These are phyloP conservation scores for Calonectria pseudoturangicola DNA, from an alignment of 2,329 filamentous ascomycete genomes.

Conservation along the genomic window DNA sequence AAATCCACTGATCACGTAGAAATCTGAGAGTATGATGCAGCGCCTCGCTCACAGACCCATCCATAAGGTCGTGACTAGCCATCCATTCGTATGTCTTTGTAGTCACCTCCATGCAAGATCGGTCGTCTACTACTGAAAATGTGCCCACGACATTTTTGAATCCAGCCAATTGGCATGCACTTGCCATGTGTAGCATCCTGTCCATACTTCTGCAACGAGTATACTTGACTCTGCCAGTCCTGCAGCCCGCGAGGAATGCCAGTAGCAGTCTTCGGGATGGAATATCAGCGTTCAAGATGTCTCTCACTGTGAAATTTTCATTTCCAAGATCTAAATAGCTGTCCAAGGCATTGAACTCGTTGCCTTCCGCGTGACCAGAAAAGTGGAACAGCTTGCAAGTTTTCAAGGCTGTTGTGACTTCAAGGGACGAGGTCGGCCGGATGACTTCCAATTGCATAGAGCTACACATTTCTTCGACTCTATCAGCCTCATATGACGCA, in stretches of 20 bases:
- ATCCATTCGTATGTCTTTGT: conserved; percentile 3
- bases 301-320: neutral
- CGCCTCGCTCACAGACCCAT: neutral
- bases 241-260: too few relatives aligned
- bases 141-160: neutral
- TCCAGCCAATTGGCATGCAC: neutral
- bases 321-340: neutral
- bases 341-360: neutral
- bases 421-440: neutral
- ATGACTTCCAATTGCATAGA: neutral
- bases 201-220: too few relatives aligned
- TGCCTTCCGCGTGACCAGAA: neutral
- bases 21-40: neutral
- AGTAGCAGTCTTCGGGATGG: too few relatives aligned
- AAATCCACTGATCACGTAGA: neutral
- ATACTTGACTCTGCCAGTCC: too few relatives aligned
- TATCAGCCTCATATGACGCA: neutral
- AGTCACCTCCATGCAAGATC: neutral
- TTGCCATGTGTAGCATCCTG: neutral
- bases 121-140: neutral
- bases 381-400: conserved; percentile 1
- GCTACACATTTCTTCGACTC: neutral
- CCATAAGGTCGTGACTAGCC: neutral
- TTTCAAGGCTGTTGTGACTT: neutral
- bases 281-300: too few relatives aligned